Evolutionary conservation across 371 early-diverging fungal genomes (phyloP).

Genomic region (Gilbertella persicaria): DNA sequence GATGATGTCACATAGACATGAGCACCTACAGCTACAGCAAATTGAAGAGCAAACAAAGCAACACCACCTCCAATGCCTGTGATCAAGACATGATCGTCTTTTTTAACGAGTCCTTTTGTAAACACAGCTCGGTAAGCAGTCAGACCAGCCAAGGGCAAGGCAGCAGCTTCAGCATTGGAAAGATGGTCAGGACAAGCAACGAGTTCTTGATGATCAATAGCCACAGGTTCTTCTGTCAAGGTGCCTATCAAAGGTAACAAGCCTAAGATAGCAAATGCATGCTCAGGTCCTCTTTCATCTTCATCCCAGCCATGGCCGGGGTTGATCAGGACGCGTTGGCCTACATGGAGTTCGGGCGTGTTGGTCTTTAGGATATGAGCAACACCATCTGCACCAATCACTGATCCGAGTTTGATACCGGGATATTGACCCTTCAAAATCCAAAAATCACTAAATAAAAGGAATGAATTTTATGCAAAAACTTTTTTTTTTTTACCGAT

Average conservation of each 20-base stretch:
- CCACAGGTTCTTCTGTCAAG: slow-evolving; percentile 55
- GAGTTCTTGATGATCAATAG: slow-evolving; percentile 47
- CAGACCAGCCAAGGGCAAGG: slow-evolving; percentile 70
- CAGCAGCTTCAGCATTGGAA: slow-evolving; percentile 64
- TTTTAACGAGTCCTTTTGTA: slow-evolving; percentile 57
- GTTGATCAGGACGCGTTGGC: slow-evolving; percentile 53
- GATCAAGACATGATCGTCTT: slow-evolving; percentile 66
- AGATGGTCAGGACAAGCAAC: slow-evolving; percentile 63
- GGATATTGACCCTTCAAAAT: slow-evolving; percentile 59
- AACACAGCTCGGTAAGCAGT: slow-evolving; percentile 68
- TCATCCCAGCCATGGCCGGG: slow-evolving; percentile 57
- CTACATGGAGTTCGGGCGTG: slow-evolving; percentile 6
- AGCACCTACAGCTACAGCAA: slow-evolving; percentile 69
- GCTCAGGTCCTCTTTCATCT: slow-evolving; percentile 65
- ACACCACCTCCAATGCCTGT: slow-evolving; percentile 82
- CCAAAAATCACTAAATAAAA: slow-evolving; percentile 52
- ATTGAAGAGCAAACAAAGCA: slow-evolving; percentile 68
- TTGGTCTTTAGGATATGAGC: slow-evolving; percentile 41
- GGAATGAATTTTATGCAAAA: background rate
- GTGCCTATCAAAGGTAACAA: slow-evolving; percentile 58
- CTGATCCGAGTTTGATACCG: slow-evolving; percentile 49
- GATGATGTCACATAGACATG: slow-evolving; percentile 75
- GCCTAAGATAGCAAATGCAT: slow-evolving; percentile 58
- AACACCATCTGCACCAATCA: slow-evolving; percentile 64
- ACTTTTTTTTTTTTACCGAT: slow-evolving; percentile 41